These are phyloP conservation scores for Leptosphaerulina australis DNA, from an alignment of 2,329 filamentous ascomycete species.

Conservation along the genomic window DNA sequence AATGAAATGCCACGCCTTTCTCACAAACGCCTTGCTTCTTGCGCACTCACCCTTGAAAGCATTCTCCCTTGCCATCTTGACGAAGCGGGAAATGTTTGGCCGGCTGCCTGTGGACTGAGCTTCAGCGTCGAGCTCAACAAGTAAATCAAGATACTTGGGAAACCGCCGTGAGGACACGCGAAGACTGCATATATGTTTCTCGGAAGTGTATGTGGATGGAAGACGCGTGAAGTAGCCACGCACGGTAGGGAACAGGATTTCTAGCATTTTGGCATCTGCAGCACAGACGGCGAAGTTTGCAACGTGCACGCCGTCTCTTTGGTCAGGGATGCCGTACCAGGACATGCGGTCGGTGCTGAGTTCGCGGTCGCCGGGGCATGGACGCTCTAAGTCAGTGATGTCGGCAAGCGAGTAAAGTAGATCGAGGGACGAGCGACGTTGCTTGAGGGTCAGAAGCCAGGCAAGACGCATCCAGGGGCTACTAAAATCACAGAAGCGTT, in stretches of 20 bases:
- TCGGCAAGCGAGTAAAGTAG: conserved; percentile 73
- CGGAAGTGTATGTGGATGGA: conserved; percentile 25
- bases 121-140: conserved; percentile 60
- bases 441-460: conserved; percentile 78
- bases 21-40: conserved; percentile 66
- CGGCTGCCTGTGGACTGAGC: conserved; percentile 43
- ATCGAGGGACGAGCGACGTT: conserved; percentile 67
- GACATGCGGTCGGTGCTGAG: conserved; percentile 57
- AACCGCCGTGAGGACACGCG: conserved; percentile 66
- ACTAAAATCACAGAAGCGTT: conserved; percentile 78
- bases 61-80: conserved; percentile 63
- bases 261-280: conserved; percentile 73
- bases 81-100: conserved; percentile 65
- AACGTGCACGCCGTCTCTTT: conserved; percentile 66
- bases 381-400: conserved; percentile 61
- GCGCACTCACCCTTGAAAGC: conserved; percentile 63
- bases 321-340: conserved; percentile 80
- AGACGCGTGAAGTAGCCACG: conserved; percentile 65
- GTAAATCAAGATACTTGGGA: conserved; percentile 61
- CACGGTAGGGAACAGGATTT: conserved; percentile 75
- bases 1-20: conserved; percentile 77
- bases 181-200: conserved; percentile 68
- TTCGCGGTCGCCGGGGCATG: conserved; percentile 65
- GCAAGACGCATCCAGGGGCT: conserved; percentile 83
- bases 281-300: conserved; percentile 77